These are phyloP conservation scores for Pythium chondricola DNA, from an alignment of 352 stramenopile genomes.

Conservation along the genomic window DNA sequence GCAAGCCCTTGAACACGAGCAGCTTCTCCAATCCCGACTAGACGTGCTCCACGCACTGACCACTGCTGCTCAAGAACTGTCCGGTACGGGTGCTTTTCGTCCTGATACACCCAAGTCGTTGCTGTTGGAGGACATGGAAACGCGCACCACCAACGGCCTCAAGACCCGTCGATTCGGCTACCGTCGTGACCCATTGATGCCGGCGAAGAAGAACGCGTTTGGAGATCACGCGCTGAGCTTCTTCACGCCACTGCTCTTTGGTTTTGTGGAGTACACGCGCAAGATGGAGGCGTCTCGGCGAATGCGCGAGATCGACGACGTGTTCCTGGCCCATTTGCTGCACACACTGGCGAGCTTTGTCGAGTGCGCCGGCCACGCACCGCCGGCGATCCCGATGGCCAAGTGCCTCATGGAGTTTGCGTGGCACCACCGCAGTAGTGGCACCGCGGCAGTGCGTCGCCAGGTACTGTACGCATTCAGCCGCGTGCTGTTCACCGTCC, in stretches of 20 bases:
- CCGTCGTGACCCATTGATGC: slow-evolving; percentile 37
- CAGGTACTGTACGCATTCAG: slow-evolving; percentile 73
- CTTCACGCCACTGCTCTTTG: slow-evolving; percentile 72
- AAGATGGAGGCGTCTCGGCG: slow-evolving; percentile 18
- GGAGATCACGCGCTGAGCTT: slow-evolving; percentile 50
- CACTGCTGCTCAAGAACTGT: slow-evolving; percentile 53
- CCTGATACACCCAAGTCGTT: slow-evolving; percentile 27
- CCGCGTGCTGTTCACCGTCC: slow-evolving; percentile 56
- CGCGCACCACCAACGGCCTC: slow-evolving; percentile 38
- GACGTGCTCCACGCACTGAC: slow-evolving; percentile 57
- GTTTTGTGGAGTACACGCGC: slow-evolving; percentile 55
- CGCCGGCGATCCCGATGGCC: slow-evolving; percentile 55
- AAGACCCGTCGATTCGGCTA: slow-evolving; percentile 72
- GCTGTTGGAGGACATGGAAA: slow-evolving; percentile 37
- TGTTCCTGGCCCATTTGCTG: slow-evolving; percentile 66
- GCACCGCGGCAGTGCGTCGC: slow-evolving; percentile 47
- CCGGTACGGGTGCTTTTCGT: slow-evolving; percentile 38
- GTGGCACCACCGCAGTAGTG: slow-evolving; percentile 43
- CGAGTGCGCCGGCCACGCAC: slow-evolving; percentile 54
- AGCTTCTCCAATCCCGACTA: slow-evolving; percentile 67
- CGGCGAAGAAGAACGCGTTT: slow-evolving; percentile 59
- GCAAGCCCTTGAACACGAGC: slow-evolving; percentile 65
- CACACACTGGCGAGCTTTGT: slow-evolving; percentile 63
- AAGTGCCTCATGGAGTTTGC: slow-evolving; percentile 68
- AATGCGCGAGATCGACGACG: slow-evolving; percentile 50